Evolutionary conservation across 2,329 filamentous ascomycete genomes (phyloP), one percentile per base, ranked within the genome.

Genomic region (Colletotrichum sansevieriae): DNA sequence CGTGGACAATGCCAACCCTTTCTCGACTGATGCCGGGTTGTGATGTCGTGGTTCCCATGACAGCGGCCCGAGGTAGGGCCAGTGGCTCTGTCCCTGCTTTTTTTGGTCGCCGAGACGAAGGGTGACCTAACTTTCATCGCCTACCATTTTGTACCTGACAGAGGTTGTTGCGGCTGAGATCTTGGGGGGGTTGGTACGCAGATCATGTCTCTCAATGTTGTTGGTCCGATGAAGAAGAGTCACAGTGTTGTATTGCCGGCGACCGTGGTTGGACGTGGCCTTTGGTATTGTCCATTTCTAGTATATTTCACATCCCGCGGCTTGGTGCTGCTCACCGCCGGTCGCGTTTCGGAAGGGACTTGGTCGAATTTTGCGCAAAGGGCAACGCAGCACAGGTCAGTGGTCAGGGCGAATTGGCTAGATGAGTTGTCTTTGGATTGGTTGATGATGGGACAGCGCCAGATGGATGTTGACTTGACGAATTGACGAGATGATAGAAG

Each of bases 311-410:
- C 43, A 22, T 39, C 46, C 56, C 54, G 63, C 41, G 33, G 20
- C 39, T 39, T n/a, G 63, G 33, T 47, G 49, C 39, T 66, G 25
- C 49, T 66, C 64, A 66, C 58, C 64, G 64, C 64, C 35, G 25
- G n/a, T 39, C 8, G 13, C 49, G 64, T 63, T 66, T 41, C 41
- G 58, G 51, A 43, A 13, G 44, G 49, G 41, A 49, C 20, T 41
- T 63, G 20, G 46, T 35, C 39, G 13, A 25, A 11, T 61, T 25
- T 54, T 37, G 56, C 39, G 29, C 12, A 29, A 33, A 37, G n/a
- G 54, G 43, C 22, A 1, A 43, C 10, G 29, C 25, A 25, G 37
- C n/a, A 18, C 10, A 25, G 39, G n/a, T 20, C 25, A 51, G 59
- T 63, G 49, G 49, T 41, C 25, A 39, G 41, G 44, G 25, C 10